Percentiles rank a stretch among this genome's conserved stretches.
These are phyloP conservation scores for Coemansia erecta DNA, from an alignment of 192 early-diverging fungal species.

Conservation along the genomic window DNA sequence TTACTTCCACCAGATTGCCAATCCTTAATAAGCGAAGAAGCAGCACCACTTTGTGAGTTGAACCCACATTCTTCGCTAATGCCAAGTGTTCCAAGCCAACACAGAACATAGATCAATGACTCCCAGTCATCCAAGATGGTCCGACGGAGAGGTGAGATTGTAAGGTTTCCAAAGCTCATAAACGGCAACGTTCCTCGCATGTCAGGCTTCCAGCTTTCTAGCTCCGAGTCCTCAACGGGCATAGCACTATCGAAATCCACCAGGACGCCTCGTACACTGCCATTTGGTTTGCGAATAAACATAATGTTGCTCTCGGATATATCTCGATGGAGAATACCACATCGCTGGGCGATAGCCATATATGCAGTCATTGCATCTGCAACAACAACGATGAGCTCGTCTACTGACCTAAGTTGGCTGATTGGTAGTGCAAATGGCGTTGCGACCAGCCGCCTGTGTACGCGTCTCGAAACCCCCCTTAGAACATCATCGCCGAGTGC, in stretches of 20 bases:
- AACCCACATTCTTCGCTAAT: background rate
- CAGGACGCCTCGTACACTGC: slow-evolving; percentile 5
- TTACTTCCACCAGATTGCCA: no score
- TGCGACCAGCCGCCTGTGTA: background rate
- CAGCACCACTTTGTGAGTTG: no score
- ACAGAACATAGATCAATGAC: slow-evolving; percentile 4
- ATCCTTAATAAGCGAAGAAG: no score
- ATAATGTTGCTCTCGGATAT: slow-evolving; percentile 21
- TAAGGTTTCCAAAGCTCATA: slow-evolving; percentile 19
- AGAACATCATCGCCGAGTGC: background rate
- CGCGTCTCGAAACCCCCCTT: background rate
- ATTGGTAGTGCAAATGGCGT: background rate
- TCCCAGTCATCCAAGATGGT: background rate
- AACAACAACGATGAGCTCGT: slow-evolving; percentile 12
- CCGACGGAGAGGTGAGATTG: background rate
- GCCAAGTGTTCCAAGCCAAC: background rate
- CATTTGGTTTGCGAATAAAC: background rate
- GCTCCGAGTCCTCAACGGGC: background rate
- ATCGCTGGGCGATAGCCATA: background rate
- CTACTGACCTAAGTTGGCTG: background rate
- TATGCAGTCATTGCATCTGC: slow-evolving; percentile 26
- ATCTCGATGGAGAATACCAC: slow-evolving; percentile 20
- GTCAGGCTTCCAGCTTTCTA: slow-evolving; percentile 4
- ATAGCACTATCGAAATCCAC: slow-evolving; percentile 24
- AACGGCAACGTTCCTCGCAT: slow-evolving; percentile 22